Evolutionary conservation across 495 filamentous ascomycete genomes (phyloP).

Genomic region (Neurospora cerealis): DNA sequence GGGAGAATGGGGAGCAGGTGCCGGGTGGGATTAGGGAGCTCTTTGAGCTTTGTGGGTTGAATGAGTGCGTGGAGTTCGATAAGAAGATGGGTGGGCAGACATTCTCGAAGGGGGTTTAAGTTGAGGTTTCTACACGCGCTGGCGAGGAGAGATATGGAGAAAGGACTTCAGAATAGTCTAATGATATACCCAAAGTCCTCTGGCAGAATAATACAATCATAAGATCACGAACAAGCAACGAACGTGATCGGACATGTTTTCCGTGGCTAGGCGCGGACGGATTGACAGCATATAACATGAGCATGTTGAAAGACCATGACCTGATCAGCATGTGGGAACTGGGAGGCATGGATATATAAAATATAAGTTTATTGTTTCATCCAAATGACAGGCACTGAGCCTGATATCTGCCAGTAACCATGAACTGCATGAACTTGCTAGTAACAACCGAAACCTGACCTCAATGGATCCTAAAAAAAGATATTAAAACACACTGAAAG

Average conservation of each 20-base stretch:
- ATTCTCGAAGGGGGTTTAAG: slow-evolving; percentile 13
- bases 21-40: slow-evolving; percentile 55
- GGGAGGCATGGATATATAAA: background rate
- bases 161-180: background rate
- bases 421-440: background rate
- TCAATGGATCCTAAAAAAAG: background rate
- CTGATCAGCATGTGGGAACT: background rate
- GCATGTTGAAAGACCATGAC: background rate
- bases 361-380: background rate
- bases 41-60: slow-evolving; percentile 45
- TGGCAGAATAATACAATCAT: background rate
- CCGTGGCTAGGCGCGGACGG: background rate
- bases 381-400: background rate
- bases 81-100: slow-evolving; percentile 18
- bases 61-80: slow-evolving; percentile 29
- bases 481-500: background rate
- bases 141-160: background rate
- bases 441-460: background rate
- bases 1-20: slow-evolving; percentile 13
- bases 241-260: background rate
- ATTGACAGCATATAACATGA: background rate
- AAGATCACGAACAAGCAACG: background rate
- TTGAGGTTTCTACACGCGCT: background rate
- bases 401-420: background rate
- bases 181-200: background rate